Evolutionary conservation across 768 basidiomycete species (phyloP).

Genomic region (Kwoniella dejecticola): DNA sequence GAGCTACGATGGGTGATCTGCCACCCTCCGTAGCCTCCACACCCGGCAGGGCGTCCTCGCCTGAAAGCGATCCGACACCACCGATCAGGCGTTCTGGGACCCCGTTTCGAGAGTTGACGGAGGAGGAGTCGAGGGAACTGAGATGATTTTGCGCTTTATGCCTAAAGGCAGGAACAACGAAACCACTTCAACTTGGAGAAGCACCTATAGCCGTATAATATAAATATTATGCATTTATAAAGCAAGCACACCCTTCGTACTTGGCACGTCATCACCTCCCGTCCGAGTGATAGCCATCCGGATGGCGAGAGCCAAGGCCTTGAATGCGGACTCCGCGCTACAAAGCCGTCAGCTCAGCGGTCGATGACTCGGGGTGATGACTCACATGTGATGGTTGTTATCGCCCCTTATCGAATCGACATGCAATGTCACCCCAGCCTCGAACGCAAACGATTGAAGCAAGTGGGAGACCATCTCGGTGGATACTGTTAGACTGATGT

Average conservation of each 20-base stretch:
- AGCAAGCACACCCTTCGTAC: conserved; percentile 89
- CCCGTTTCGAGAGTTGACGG: conserved; percentile 49
- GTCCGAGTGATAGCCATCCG: conserved; percentile 90
- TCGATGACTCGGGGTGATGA: conserved; percentile 4
- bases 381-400: conserved; percentile 96
- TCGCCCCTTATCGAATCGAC: conserved; percentile 91
- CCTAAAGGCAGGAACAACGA: not conserved
- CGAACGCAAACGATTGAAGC: conserved; percentile 96
- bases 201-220: not conserved
- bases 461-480: conserved; percentile 99
- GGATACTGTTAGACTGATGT: conserved; percentile 44
- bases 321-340: conserved; percentile 97
- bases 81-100: conserved; percentile 33
- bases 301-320: conserved; percentile 92
- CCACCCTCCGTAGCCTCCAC: conserved; percentile 16
- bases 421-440: conserved; percentile 89
- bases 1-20: conserved; percentile 20
- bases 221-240: conserved; percentile 19
- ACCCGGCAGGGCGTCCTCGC: conserved; percentile 5
- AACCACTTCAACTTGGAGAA: conserved; percentile 10
- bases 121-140: conserved; percentile 44
- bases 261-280: conserved; percentile 86
- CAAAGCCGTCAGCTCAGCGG: not conserved
- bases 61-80: conserved; percentile 23
- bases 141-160: not conserved